Evolutionary conservation across 352 stramenopile species (phyloP), one percentile per base, ranked within the genome.

Genomic region (Phytophthora pistaciae): DNA sequence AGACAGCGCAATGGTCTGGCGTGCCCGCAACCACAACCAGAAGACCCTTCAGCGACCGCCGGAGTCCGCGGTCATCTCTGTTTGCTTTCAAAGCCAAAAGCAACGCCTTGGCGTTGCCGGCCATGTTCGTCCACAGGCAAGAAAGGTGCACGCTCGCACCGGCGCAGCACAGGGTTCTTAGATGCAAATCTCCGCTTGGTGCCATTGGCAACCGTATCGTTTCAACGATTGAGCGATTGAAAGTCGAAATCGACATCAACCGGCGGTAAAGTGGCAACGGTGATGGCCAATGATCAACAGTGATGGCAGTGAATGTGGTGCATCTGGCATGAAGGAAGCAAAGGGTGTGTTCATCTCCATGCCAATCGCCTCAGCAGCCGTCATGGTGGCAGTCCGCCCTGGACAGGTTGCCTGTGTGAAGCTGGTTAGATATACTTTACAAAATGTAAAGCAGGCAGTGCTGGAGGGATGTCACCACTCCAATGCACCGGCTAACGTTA

Each of bases 191-290:
- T 21, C 42, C 11, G 29, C 44, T 68, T 61, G 31, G 20, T 58
- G 14, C 33, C 65, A 48, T 61, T 3, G 9, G 13, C 27, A 72
- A 63, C 66, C 59, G 66, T 64, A 72, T 72, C 58, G 56, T 59
- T 72, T 49, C 14, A 20, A 58, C 58, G 49, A 60, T 23, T 57
- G n/a, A 29, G 2, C 56, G 56, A 70, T 14, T 64, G n/a, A 11
- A 21, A n/a, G 65, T 14, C 57, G n/a, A 11, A 21, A n/a, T 21
- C 40, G 23, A 16, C 63, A 27, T 62, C 50, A 68, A 62, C 36
- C 21, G 18, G 44, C 16, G 44, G 44, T 16, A 44, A 44, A 44
- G 29, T 33, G 29, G 36, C 36, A 44, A 44, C 36, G 36, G 38
- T 44, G 38, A 44, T 44, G 38, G 29, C 29, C 29, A 40, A 40